phyloP scores from a whole-genome alignment of 2,329 filamentous ascomycete genomes.

The Pseudogymnoascus verrucosus region DNA sequence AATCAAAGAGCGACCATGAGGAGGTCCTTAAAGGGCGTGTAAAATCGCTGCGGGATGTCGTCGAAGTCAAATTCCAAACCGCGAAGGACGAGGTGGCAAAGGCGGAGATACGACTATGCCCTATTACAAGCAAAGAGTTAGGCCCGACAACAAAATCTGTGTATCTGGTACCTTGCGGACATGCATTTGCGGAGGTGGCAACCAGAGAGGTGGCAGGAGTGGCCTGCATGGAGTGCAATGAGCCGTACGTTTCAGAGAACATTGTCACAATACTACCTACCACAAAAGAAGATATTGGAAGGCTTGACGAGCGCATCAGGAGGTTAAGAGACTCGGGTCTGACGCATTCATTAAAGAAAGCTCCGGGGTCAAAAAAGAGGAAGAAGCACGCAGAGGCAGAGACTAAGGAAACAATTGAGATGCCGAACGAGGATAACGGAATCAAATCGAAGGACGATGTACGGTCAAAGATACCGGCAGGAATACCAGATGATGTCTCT shows the following conservation, averaged over 20 bases:
- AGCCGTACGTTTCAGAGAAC: slow-evolving; percentile 63
- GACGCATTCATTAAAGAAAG: slow-evolving; percentile 84
- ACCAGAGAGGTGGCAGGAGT: slow-evolving; percentile 70
- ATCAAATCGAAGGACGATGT: slow-evolving; percentile 19
- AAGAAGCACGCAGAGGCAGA: slow-evolving; percentile 50
- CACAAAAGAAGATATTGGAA: slow-evolving; percentile 60
- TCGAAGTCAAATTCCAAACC: slow-evolving; percentile 68
- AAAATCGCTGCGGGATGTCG: slow-evolving; percentile 75
- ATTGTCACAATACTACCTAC: slow-evolving; percentile 75
- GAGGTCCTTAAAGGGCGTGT: slow-evolving; percentile 55
- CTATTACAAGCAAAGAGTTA: slow-evolving; percentile 77
- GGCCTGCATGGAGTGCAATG: slow-evolving; percentile 64
- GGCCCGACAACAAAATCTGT: slow-evolving; percentile 73
- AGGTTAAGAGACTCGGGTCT: slow-evolving; percentile 64
- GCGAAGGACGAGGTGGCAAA: slow-evolving; percentile 34
- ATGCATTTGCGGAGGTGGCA: slow-evolving; percentile 83
- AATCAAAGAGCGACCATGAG: slow-evolving; percentile 45
- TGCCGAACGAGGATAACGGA: slow-evolving; percentile 26
- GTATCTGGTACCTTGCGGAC: slow-evolving; percentile 89
- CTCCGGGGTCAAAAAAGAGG: slow-evolving; percentile 62
- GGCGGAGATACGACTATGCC: slow-evolving; percentile 66
- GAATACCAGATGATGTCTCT: slow-evolving; percentile 21
- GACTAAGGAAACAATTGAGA: slow-evolving; percentile 22
- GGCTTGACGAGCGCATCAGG: slow-evolving; percentile 56
- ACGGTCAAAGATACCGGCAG: slow-evolving; percentile 19